phyloP scores from a whole-genome alignment of 164 flowering plant genomes.

The Nelumbo lutea region DNA sequence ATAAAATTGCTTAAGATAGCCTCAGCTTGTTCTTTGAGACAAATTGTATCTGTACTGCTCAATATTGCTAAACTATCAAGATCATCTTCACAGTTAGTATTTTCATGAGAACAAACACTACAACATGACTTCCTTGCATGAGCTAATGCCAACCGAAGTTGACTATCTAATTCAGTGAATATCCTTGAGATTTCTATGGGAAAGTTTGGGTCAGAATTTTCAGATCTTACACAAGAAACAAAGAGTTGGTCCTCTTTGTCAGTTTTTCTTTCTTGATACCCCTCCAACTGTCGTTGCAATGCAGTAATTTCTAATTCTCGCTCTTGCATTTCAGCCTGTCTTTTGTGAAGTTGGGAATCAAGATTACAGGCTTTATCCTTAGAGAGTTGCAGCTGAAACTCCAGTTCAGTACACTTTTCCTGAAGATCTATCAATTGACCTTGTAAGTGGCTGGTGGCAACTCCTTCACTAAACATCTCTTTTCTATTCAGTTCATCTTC shows the following conservation, averaged over 20 bases:
- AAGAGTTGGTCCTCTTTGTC: slow-evolving; percentile 9
- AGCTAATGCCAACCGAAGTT: slow-evolving; percentile 32
- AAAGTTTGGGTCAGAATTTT: slow-evolving; percentile 16
- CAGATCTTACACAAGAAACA: background rate
- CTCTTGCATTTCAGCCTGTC: slow-evolving; percentile 20
- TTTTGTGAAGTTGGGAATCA: slow-evolving; percentile 28
- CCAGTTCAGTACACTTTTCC: slow-evolving; percentile 34
- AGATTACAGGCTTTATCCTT: slow-evolving; percentile 34
- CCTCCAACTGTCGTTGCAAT: slow-evolving; percentile 27
- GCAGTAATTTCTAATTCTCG: slow-evolving; percentile 21
- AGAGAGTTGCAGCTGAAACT: slow-evolving; percentile 34
- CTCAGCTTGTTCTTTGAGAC: slow-evolving; percentile 25
- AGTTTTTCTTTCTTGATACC: slow-evolving; percentile 20
- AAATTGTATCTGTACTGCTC: slow-evolving; percentile 8
- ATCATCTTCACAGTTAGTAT: slow-evolving; percentile 11
- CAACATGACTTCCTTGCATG: slow-evolving; percentile 27
- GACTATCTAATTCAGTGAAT: slow-evolving; percentile 24
- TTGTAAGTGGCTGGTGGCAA: slow-evolving; percentile 11
- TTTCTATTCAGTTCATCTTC: slow-evolving; percentile 28
- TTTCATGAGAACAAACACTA: slow-evolving; percentile 10
- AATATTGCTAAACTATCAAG: slow-evolving; percentile 14
- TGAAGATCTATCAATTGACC: slow-evolving; percentile 24
- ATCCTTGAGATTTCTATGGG: slow-evolving; percentile 15
- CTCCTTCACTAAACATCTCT: slow-evolving; percentile 15
- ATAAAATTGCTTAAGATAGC: slow-evolving; percentile 23